Percentiles rank a stretch among this genome's conserved stretches.
Conservation (phyloP, 1,139 yeast species). For the Geotrichum klebahnii region DNA sequence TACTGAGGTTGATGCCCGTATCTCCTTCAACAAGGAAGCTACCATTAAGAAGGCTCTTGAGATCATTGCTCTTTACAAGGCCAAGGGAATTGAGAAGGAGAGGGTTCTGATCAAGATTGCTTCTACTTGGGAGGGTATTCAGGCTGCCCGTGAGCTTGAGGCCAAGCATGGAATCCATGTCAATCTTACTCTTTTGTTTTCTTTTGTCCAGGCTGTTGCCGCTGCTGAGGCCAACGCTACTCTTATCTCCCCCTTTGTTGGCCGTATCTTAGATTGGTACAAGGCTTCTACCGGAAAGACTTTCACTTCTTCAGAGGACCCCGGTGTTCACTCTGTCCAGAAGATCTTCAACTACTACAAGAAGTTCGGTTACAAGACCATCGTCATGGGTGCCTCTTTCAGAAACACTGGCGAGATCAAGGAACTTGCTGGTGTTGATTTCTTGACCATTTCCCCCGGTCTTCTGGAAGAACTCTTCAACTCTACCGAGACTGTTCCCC, state of each 20-base stretch:
- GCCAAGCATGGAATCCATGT: conserved; percentile 85
- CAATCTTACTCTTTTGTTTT: conserved; percentile 92
- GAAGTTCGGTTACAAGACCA: conserved; percentile 92
- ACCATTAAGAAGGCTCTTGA: conserved; percentile 88
- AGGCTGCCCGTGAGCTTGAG: conserved; percentile 96
- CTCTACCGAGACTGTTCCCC: conserved; percentile 75
- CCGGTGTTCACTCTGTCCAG: conserved; percentile 92
- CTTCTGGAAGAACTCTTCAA: conserved; percentile 83
- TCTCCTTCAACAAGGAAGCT: conserved; percentile 90
- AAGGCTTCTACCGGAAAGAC: conserved; percentile 90
- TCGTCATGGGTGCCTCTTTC: conserved; percentile 99
- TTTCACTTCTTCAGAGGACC: conserved; percentile 76
- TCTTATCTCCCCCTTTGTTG: conserved; percentile 96
- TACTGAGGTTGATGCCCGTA: conserved; percentile 97
- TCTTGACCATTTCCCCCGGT: conserved; percentile 90
- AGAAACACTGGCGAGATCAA: conserved; percentile 95
- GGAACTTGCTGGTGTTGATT: conserved; percentile 97
- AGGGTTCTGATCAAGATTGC: conserved; percentile 94
- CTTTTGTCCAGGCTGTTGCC: conserved; percentile 96
- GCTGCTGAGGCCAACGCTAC: conserved; percentile 97
- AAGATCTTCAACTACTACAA: conserved; percentile 94
- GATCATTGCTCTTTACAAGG: conserved; percentile 78
- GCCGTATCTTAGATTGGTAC: conserved; percentile 98
- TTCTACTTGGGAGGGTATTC: conserved; percentile 98
- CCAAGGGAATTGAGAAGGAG: conserved; percentile 78